Conservation (phyloP, 768 basidiomycete genomes). For the Arthromyces matolae region DNA sequence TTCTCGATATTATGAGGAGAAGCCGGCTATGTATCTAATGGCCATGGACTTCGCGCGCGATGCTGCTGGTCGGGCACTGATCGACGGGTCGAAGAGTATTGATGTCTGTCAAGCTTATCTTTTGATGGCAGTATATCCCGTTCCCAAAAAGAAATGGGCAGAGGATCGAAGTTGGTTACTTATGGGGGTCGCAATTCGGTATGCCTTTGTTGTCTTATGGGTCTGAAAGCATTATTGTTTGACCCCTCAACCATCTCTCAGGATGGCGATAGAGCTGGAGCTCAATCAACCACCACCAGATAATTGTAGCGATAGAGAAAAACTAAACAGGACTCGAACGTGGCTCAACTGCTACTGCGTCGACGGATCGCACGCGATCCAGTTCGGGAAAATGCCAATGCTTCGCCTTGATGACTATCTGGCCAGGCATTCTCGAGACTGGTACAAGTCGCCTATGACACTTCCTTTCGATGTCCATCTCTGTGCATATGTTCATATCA, state of each 20-base stretch:
- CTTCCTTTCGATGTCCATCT: slow-evolving; percentile 44
- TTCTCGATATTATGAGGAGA: slow-evolving; percentile 56
- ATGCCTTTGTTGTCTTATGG: too few relatives aligned
- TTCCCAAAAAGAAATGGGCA: slow-evolving; percentile 60
- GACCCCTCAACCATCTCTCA: background rate
- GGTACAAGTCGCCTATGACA: slow-evolving; percentile 44
- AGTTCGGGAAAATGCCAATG: slow-evolving; percentile 72
- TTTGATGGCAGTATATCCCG: slow-evolving; percentile 59
- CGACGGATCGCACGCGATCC: slow-evolving; percentile 71
- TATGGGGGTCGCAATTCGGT: slow-evolving; percentile 70
- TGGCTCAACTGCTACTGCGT: slow-evolving; percentile 77
- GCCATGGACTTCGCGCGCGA: slow-evolving; percentile 63
- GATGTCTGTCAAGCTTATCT: slow-evolving; percentile 79
- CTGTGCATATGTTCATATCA: slow-evolving; percentile 49
- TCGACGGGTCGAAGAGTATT: slow-evolving; percentile 62
- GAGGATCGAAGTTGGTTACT: slow-evolving; percentile 74
- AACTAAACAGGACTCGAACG: slow-evolving; percentile 65
- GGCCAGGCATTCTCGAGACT: slow-evolving; percentile 46
- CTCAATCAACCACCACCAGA: slow-evolving; percentile 52
- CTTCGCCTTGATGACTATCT: slow-evolving; percentile 58
- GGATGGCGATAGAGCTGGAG: slow-evolving; percentile 71
- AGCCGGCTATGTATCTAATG: slow-evolving; percentile 51
- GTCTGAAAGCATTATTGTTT: background rate
- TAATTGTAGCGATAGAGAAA: slow-evolving; percentile 56
- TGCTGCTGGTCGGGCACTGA: slow-evolving; percentile 54